Conservation (phyloP, 2,329 filamentous ascomycete species). For the Coniochaeta hoffmannii region DNA sequence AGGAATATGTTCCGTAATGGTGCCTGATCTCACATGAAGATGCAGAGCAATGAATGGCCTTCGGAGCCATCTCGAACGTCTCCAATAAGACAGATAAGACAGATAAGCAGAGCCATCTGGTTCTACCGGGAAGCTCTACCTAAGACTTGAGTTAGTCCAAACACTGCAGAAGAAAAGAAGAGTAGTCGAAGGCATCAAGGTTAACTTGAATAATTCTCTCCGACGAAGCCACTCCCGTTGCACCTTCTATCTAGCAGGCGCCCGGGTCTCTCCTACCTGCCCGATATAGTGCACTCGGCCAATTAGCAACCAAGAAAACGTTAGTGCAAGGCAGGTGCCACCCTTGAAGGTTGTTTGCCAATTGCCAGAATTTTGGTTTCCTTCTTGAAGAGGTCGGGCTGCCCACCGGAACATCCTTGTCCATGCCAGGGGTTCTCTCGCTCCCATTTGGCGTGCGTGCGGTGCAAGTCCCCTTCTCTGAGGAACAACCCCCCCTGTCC, state of each 20-base stretch:
- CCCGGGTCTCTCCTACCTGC: neutral
- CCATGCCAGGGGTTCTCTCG: neutral
- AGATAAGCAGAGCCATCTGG: too few relatives aligned
- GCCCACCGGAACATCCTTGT: neutral
- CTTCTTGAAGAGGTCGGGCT: neutral
- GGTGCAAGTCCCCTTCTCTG: neutral
- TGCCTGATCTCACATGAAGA: too few relatives aligned
- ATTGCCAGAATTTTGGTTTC: neutral
- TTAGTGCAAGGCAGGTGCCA: neutral
- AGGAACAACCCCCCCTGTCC: neutral
- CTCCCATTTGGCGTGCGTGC: neutral
- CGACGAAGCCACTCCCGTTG: neutral
- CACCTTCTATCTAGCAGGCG: neutral
- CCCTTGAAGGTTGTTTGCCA: neutral
- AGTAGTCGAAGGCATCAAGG: neutral
- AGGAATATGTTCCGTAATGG: too few relatives aligned
- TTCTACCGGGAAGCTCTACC: too few relatives aligned
- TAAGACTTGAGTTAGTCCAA: neutral
- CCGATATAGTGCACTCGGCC: slow-evolving; percentile 1
- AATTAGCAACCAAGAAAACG: neutral
- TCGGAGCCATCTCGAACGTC: too few relatives aligned
- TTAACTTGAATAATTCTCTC: neutral
- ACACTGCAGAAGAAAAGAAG: neutral
- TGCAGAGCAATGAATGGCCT: too few relatives aligned
- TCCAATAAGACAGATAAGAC: too few relatives aligned